These are phyloP conservation scores for Vaccinium corymbosum DNA, from an alignment of 148 eudicot genomes.

Conservation along the genomic window DNA sequence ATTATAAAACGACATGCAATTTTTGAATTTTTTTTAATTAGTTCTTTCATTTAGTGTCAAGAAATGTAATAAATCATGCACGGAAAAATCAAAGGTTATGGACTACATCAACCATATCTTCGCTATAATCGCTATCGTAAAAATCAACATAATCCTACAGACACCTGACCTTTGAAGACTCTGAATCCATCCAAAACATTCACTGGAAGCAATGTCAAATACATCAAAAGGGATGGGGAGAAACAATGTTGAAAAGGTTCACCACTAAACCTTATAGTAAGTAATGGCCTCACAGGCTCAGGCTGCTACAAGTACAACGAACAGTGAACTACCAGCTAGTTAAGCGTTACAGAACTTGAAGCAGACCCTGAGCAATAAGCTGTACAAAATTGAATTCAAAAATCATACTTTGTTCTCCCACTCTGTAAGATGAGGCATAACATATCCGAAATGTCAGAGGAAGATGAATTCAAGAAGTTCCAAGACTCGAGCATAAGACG, in stretches of 20 bases:
- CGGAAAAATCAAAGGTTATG: neutral
- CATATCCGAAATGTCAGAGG: slow-evolving; percentile 66
- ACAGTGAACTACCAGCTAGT: neutral
- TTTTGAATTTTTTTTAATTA: no score
- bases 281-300: neutral
- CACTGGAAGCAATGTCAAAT: neutral
- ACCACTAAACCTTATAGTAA: neutral
- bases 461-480: slow-evolving; percentile 58
- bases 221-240: neutral
- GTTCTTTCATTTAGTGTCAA: no score
- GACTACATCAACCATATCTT: neutral
- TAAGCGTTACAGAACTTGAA: neutral
- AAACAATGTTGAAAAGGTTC: neutral
- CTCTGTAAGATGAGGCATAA: slow-evolving; percentile 76
- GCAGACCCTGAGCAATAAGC: neutral
- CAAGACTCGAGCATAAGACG: slow-evolving; percentile 95
- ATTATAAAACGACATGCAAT: no score
- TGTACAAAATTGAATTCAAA: slow-evolving; percentile 26
- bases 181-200: neutral
- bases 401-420: slow-evolving; percentile 92
- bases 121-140: neutral
- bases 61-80: no score
- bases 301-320: neutral
- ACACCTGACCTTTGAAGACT: neutral
- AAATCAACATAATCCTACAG: neutral